Evolutionary conservation across 225 moss, liverwort and hornwort genomes (phyloP).

Genomic region (Physcomitrellopsis africana): DNA sequence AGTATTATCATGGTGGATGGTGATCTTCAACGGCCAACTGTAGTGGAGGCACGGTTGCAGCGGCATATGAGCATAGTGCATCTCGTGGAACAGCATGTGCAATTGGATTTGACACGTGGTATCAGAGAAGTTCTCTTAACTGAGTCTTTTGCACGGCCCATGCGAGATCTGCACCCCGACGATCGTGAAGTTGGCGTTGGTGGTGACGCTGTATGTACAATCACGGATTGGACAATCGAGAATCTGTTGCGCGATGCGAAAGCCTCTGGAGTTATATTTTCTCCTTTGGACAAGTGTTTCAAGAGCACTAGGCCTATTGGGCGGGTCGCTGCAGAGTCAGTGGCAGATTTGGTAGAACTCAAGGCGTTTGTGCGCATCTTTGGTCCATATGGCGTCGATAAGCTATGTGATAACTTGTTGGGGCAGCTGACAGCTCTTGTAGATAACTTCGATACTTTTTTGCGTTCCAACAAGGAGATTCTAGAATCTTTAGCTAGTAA

Average conservation of each 20-base stretch:
- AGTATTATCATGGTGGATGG: conserved; percentile 87
- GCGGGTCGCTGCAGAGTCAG: conserved; percentile 72
- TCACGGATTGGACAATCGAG: conserved; percentile 90
- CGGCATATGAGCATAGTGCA: conserved; percentile 99
- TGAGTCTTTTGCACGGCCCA: conserved; percentile 85
- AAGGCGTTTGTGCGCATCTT: conserved; percentile 97
- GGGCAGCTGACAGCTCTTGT: conserved; percentile 76
- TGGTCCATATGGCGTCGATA: conserved; percentile 95
- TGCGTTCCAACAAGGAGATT: conserved; percentile 78
- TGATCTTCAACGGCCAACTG: conserved; percentile 84
- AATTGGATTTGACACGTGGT: conserved; percentile 92
- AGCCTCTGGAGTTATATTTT: conserved; percentile 69
- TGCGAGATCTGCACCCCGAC: conserved; percentile 93
- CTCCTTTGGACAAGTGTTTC: conserved; percentile 87
- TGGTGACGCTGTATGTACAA: conserved; percentile 81
- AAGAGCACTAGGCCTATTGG: conserved; percentile 78
- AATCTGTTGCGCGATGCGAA: conserved; percentile 82
- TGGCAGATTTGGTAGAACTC: conserved; percentile 82
- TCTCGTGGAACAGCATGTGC: conserved; percentile 95
- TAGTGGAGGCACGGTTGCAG: conserved; percentile 85
- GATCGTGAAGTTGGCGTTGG: conserved; percentile 88
- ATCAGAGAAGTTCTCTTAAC: conserved; percentile 88
- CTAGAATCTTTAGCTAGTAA: conserved; percentile 76
- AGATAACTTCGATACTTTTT: conserved; percentile 61
- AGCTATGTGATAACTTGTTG: conserved; percentile 74